Conservation (phyloP, 805 yeast species). For the Wickerhamiella lipophila region DNA sequence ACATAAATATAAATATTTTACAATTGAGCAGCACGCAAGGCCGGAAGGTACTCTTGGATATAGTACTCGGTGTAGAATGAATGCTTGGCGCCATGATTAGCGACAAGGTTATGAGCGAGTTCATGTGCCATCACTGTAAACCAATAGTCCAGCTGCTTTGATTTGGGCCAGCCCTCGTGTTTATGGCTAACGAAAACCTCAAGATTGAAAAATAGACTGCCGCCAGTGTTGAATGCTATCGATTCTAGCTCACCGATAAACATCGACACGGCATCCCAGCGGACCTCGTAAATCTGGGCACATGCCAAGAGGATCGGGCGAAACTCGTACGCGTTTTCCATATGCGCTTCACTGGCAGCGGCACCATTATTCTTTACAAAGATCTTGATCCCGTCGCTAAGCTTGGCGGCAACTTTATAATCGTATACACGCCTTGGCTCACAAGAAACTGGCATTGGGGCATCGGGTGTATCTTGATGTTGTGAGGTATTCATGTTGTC, state of each 20-base stretch:
- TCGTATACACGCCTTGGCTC: not conserved
- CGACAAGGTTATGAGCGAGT: slow-evolving; percentile 30
- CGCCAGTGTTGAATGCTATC: slow-evolving; percentile 31
- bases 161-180: slow-evolving; percentile 2
- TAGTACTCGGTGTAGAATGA: slow-evolving; percentile 28
- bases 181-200: slow-evolving; percentile 14
- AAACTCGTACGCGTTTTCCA: slow-evolving; percentile 12
- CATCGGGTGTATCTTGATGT: not conserved
- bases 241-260: slow-evolving; percentile 19
- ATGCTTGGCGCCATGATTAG: slow-evolving; percentile 29
- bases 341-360: not conserved
- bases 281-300: slow-evolving; percentile 19
- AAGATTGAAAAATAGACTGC: slow-evolving; percentile 31
- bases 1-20: not conserved
- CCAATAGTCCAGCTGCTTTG: slow-evolving; percentile 27
- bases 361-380: not conserved
- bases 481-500: not conserved
- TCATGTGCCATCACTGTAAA: slow-evolving; percentile 32
- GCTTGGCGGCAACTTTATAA: slow-evolving; percentile 5
- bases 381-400: slow-evolving; percentile 1
- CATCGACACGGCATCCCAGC: slow-evolving; percentile 24
- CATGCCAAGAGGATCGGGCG: slow-evolving; percentile 13
- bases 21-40: slow-evolving; percentile 24
- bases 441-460: slow-evolving; percentile 7
- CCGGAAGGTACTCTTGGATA: slow-evolving; percentile 22